phyloP scores from a whole-genome alignment of 768 basidiomycete species.

The Naganishia friedmannii region DNA sequence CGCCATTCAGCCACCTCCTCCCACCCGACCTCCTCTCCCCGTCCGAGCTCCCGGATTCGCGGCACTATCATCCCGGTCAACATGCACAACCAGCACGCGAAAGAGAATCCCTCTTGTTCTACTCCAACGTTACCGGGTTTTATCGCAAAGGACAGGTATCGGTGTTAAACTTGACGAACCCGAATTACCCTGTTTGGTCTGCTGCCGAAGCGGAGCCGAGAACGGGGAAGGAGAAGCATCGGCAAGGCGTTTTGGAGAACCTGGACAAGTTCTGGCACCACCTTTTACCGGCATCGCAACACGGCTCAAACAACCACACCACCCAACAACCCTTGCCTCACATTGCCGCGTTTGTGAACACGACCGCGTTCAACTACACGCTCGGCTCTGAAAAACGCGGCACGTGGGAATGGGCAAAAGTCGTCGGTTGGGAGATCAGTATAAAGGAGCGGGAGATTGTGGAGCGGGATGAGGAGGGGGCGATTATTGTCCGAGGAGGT shows the following conservation, averaged over 20 bases:
- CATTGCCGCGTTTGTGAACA: constrained; percentile 26
- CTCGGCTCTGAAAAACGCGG: constrained; percentile 36
- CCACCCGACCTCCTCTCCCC: constrained; percentile 36
- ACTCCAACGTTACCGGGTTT: constrained; percentile 49
- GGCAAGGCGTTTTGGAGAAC: neutral
- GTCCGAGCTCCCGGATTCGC: constrained; percentile 16
- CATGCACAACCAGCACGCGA: neutral
- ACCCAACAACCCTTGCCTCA: neutral
- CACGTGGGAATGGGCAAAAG: constrained; percentile 29
- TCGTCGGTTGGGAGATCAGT: constrained; percentile 25
- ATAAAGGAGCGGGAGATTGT: constrained; percentile 36
- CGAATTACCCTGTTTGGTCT: constrained; percentile 10
- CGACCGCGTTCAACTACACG: constrained; percentile 41
- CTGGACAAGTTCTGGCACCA: constrained; percentile 33
- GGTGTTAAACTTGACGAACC: constrained; percentile 35
- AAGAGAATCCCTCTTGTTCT: constrained; percentile 27
- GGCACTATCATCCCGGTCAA: neutral
- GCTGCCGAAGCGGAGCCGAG: no score
- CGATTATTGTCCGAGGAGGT: neutral
- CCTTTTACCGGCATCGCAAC: neutral
- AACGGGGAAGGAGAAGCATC: neutral
- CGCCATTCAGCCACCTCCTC: constrained; percentile 34
- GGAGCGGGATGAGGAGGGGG: constrained; percentile 14
- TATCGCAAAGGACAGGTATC: constrained; percentile 41
- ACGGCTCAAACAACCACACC: neutral